Base-by-base conservation (phyloP, 1,284 basidiomycete genomes). In the Coniferiporia sulphurascens region DNA sequence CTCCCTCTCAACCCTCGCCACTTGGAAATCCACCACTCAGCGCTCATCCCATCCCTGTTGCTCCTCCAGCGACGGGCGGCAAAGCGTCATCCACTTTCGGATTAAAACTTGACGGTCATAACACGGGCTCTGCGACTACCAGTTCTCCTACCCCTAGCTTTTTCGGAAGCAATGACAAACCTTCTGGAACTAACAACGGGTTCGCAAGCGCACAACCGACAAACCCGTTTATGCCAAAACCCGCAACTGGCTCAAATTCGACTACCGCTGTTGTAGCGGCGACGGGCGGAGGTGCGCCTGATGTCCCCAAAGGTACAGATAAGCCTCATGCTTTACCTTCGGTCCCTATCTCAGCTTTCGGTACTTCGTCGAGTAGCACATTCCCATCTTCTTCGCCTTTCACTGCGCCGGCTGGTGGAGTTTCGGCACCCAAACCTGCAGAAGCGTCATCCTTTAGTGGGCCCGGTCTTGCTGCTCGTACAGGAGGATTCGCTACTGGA, bases 171-270 rank as follows among this genome's bases (percentile, higher is more conserved):
- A 36, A 48, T 5, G 35, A 13, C 8, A 49, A 52, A 35, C 22
- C 41, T 22, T n/a, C 41, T 7, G 41, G 12, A 4, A 13, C 38
- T 41, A 49, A 21, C 8, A 52, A 9, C 17, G 19, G n/a, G 8
- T 15, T 46, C 17, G 19, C 51, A n/a, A 44, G 36, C 17, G n/a
- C 44, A 5, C 8, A 48, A 32, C 8, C 43, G 6, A 22, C 46
- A 15, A 60, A 55, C 36, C 9, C 36, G 22, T 60, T 60, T 46
- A 48, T 12, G 4, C 44, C 46, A 12, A 60, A 60, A 15, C 48
- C 53, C 43, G 48, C 51, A 27, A 17, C 38, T 10, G 9, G 17
- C 36, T 45, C 15, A 15, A 12, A 53, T 35, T 17, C 55, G 10
- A 46, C 50, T 2, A 21, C 10, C 34, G 17, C 49, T 15, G 34